Conservation (phyloP, 371 early-diverging fungal species). For the Mortierella sp. region DNA sequence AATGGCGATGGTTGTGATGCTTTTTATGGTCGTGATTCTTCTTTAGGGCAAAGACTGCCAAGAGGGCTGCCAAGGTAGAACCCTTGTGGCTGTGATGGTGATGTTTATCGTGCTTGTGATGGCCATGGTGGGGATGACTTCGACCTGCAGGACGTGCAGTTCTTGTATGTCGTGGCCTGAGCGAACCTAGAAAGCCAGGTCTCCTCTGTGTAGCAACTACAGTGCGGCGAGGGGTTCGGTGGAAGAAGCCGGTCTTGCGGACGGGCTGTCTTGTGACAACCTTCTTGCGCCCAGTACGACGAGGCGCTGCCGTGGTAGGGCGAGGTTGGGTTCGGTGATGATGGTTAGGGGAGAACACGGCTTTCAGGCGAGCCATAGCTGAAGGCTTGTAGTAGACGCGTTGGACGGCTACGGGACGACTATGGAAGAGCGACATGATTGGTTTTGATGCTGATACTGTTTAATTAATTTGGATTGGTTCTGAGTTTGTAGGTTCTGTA, state of each 20-base stretch:
- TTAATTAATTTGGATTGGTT: too few relatives aligned
- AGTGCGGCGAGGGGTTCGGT: slow-evolving; percentile 9
- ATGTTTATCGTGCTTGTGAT: slow-evolving; percentile 5
- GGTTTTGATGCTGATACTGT: not conserved
- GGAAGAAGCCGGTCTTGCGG: slow-evolving; percentile 14
- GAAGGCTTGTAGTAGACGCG: slow-evolving; percentile 39
- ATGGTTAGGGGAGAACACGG: slow-evolving; percentile 16
- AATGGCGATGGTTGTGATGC: not conserved
- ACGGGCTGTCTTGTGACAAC: slow-evolving; percentile 2
- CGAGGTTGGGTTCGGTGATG: slow-evolving; percentile 1
- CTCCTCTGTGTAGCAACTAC: slow-evolving; percentile 10
- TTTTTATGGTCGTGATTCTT: slow-evolving; percentile 5
- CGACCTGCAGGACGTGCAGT: not conserved
- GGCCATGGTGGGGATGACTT: not conserved
- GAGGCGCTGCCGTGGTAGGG: not conserved
- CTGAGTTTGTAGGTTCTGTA: too few relatives aligned
- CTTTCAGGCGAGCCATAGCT: slow-evolving; percentile 19
- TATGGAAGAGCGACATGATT: slow-evolving; percentile 36
- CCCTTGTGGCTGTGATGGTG: slow-evolving; percentile 20
- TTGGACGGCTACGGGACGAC: slow-evolving; percentile 29
- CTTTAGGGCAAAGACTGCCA: slow-evolving; percentile 10
- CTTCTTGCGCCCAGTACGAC: not conserved
- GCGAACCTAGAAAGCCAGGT: slow-evolving; percentile 14
- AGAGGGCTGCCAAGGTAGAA: slow-evolving; percentile 3
- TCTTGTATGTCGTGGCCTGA: slow-evolving; percentile 3